These are phyloP conservation scores for Yamadazyma trypodendri DNA, from an alignment of 1,139 yeast species.

Conservation along the genomic window DNA sequence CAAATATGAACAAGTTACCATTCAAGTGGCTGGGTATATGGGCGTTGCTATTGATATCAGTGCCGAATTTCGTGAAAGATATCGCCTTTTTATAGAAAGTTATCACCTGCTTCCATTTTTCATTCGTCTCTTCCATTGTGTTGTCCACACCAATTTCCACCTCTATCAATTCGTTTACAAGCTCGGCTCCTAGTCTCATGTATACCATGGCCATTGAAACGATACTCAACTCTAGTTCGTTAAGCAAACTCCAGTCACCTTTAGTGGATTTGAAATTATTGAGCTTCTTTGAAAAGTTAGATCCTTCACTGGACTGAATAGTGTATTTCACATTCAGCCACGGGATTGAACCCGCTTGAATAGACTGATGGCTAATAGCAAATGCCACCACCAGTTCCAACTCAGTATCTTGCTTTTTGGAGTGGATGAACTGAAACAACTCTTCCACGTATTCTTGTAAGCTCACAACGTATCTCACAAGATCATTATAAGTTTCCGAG, in stretches of 20 bases:
- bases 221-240: constrained; percentile 30
- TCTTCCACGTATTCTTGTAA: constrained; percentile 35
- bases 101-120: constrained; percentile 40
- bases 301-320: neutral
- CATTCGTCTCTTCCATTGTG: constrained; percentile 14
- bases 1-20: constrained; percentile 21
- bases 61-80: constrained; percentile 28
- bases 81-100: constrained; percentile 32
- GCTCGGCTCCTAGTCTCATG: constrained; percentile 35
- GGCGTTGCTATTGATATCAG: constrained; percentile 8
- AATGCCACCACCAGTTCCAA: constrained; percentile 2
- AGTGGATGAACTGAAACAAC: constrained; percentile 16
- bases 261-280: constrained; percentile 2
- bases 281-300: constrained; percentile 1
- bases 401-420: constrained; percentile 3
- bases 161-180: constrained; percentile 34
- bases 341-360: constrained; percentile 4
- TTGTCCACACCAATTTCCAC: constrained; percentile 18
- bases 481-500: constrained; percentile 26
- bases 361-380: constrained; percentile 1
- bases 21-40: constrained; percentile 14
- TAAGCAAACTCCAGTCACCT: constrained; percentile 27
- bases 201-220: constrained; percentile 30
- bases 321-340: constrained; percentile 11
- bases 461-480: constrained; percentile 30